Conservation (phyloP, 139 green algal species). For the Closterium sp. region DNA sequence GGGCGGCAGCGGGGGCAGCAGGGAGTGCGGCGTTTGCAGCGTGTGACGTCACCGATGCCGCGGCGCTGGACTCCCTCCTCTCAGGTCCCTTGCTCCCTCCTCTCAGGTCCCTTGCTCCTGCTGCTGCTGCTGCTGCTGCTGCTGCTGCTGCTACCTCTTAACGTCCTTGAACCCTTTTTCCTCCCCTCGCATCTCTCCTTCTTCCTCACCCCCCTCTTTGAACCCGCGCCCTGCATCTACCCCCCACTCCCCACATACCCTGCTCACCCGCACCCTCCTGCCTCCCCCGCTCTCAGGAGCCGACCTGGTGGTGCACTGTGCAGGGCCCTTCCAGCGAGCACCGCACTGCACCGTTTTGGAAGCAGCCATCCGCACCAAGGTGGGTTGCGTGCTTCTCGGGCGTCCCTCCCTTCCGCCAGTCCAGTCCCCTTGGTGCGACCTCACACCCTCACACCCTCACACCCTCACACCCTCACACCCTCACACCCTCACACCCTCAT, state of each 20-base stretch:
- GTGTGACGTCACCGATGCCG: not conserved
- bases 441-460: not conserved
- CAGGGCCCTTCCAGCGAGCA: constrained; percentile 88
- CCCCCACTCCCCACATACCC: not conserved
- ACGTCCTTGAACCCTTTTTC: too few species aligned
- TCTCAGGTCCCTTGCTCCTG: not conserved
- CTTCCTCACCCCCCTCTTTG: not conserved
- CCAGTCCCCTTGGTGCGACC: too few species aligned
- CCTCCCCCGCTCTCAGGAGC: constrained; percentile 24
- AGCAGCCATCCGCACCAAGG: constrained; percentile 33
- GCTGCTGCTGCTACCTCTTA: not conserved
- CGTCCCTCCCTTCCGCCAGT: not conserved
- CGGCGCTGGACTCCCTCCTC: not conserved
- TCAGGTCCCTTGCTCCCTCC: not conserved
- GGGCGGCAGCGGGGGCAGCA: not conserved
- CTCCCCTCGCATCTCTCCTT: not conserved
- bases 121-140: not conserved
- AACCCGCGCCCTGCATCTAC: too few species aligned
- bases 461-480: not conserved
- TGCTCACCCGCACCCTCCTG: not conserved
- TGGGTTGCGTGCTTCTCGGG: not conserved
- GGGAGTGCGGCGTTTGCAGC: not conserved
- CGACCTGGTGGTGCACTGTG: constrained; percentile 81
- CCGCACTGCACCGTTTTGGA: constrained; percentile 39
- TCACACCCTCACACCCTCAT: too few species aligned